Conservation (phyloP, 352 stramenopile species). For the Phytophthora ohioensis region DNA sequence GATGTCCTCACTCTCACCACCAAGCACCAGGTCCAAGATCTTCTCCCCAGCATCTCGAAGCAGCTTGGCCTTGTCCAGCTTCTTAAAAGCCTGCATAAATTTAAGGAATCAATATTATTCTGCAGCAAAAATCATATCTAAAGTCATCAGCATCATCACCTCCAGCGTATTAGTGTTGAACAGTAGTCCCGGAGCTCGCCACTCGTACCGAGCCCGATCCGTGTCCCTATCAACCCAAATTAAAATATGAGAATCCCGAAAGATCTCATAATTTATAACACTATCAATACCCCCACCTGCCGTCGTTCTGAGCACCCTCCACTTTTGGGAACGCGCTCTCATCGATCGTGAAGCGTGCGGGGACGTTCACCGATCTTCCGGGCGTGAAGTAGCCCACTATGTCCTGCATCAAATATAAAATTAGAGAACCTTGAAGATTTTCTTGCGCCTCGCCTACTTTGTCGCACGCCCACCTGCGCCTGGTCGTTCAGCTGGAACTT, state of each 20-base stretch:
- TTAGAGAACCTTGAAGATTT: slow-evolving; percentile 9
- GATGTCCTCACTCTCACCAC: neutral
- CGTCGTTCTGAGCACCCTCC: slow-evolving; percentile 6
- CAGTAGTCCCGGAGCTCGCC: slow-evolving; percentile 70
- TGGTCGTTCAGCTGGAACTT: slow-evolving; percentile 83
- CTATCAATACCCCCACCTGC: neutral
- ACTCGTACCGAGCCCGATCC: slow-evolving; percentile 81
- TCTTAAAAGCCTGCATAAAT: slow-evolving; percentile 78
- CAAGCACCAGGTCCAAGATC: slow-evolving; percentile 49
- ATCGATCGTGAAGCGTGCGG: slow-evolving; percentile 77
- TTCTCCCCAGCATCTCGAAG: slow-evolving; percentile 54
- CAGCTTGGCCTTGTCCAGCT: slow-evolving; percentile 81
- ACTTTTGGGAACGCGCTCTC: slow-evolving; percentile 64
- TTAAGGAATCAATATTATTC: too few species aligned
- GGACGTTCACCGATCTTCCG: slow-evolving; percentile 64
- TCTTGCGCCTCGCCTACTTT: neutral
- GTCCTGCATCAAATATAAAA: slow-evolving; percentile 28
- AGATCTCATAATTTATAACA: neutral
- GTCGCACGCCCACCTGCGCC: slow-evolving; percentile 48
- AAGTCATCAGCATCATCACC: slow-evolving; percentile 30
- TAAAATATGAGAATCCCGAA: slow-evolving; percentile 3
- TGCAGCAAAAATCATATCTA: neutral
- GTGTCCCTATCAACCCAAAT: slow-evolving; percentile 26
- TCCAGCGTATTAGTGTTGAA: slow-evolving; percentile 91
- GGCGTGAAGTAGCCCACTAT: slow-evolving; percentile 77